Conservation (phyloP, 2,329 filamentous ascomycete genomes). For the Diplodia intermedia region DNA sequence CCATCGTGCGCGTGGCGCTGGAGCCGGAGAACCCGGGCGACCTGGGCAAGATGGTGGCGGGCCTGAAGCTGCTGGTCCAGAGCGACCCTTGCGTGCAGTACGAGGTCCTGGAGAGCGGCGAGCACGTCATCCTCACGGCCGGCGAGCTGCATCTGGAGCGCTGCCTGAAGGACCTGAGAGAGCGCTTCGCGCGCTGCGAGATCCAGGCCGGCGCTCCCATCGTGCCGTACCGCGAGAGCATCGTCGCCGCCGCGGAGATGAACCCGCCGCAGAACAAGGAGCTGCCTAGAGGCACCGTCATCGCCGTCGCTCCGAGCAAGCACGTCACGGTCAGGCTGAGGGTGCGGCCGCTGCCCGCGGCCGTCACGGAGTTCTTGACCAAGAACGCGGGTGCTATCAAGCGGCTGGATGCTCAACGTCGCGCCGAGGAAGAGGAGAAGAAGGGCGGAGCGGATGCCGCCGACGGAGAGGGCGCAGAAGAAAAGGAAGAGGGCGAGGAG, state of each 20-base stretch:
- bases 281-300: conserved; percentile 80
- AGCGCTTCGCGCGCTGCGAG: conserved; percentile 91
- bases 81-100: conserved; percentile 97
- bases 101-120: conserved; percentile 88
- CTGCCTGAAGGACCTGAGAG: conserved; percentile 89
- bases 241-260: conserved; percentile 89
- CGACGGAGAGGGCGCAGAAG: conserved; percentile 45
- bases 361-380: conserved; percentile 83
- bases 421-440: conserved; percentile 56
- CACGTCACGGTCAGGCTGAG: conserved; percentile 79
- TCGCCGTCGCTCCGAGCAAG: conserved; percentile 80
- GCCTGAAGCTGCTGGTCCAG: conserved; percentile 85
- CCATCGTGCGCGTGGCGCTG: conserved; percentile 94
- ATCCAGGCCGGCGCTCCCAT: conserved; percentile 94
- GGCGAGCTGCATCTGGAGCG: conserved; percentile 94
- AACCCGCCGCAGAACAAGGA: conserved; percentile 84
- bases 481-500: conserved; percentile 55
- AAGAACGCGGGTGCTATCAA: conserved; percentile 84
- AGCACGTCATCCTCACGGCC: conserved; percentile 93
- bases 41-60: conserved; percentile 92
- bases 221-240: conserved; percentile 93
- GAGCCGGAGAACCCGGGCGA: conserved; percentile 91
- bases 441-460: conserved; percentile 47
- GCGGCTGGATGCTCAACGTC: conserved; percentile 74
- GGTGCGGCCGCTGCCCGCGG: conserved; percentile 77